Evolutionary conservation across 306 rosid genomes (phyloP).

Genomic region (Bauhinia variegata): DNA sequence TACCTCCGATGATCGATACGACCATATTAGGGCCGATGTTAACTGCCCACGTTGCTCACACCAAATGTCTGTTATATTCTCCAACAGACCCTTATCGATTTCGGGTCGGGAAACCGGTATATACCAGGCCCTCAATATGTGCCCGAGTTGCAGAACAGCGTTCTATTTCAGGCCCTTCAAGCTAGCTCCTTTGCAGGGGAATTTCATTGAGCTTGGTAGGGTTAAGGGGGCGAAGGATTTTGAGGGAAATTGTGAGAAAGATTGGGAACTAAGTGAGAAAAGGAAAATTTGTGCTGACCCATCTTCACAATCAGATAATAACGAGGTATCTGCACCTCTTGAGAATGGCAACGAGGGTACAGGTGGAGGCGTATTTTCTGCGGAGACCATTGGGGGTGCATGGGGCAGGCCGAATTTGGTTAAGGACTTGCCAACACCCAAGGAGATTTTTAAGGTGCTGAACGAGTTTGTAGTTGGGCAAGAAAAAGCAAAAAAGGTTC

Average conservation of each 20-base stretch:
- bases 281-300: background rate
- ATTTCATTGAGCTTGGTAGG: conserved; percentile 65
- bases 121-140: conserved; percentile 67
- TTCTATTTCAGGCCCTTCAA: conserved; percentile 71
- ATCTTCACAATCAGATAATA: background rate
- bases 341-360: conserved; percentile 5
- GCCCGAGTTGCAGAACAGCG: conserved; percentile 62
- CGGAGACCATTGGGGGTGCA: background rate
- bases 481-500: conserved; percentile 64
- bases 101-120: conserved; percentile 50
- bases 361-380: conserved; percentile 17
- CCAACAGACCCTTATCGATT: conserved; percentile 69
- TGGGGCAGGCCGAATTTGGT: conserved; percentile 6
- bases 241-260: conserved; percentile 26
- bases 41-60: conserved; percentile 68
- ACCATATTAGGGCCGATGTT: conserved; percentile 56
- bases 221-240: conserved; percentile 43
- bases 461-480: conserved; percentile 64
- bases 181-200: conserved; percentile 63
- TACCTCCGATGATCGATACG: conserved; percentile 36
- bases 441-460: conserved; percentile 52
- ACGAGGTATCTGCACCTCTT: background rate
- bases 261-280: conserved; percentile 4
- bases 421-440: conserved; percentile 58
- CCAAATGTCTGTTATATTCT: conserved; percentile 60